Percentiles rank a stretch among this genome's conserved stretches.
Conservation (phyloP, 306 rosid species). For the Ochetophila trinervis region DNA sequence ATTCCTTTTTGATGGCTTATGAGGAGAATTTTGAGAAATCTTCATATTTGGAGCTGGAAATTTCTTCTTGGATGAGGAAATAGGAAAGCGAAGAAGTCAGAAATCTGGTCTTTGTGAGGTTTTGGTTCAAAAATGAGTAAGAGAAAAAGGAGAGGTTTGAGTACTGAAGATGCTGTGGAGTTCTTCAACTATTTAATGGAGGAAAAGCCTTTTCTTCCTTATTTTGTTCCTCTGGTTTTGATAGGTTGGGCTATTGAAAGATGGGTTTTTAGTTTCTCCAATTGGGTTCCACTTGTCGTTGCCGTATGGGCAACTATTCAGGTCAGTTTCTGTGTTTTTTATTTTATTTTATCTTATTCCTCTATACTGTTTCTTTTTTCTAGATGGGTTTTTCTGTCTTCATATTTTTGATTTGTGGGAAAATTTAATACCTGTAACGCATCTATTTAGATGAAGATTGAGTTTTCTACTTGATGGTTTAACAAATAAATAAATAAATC, state of each 20-base stretch:
- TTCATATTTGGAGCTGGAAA: no score
- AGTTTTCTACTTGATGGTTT: no score
- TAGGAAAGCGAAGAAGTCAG: slow-evolving; percentile 4
- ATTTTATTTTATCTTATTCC: background rate
- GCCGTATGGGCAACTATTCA: slow-evolving; percentile 86
- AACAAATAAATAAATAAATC: no score
- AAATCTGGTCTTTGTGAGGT: slow-evolving; percentile 11
- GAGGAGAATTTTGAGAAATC: background rate
- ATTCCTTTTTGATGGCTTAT: no score
- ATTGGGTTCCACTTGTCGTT: slow-evolving; percentile 72
- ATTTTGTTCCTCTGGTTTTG: slow-evolving; percentile 60
- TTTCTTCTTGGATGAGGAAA: background rate
- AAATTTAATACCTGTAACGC: background rate
- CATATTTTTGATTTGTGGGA: background rate
- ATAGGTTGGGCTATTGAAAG: slow-evolving; percentile 75
- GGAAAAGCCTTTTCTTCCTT: slow-evolving; percentile 57
- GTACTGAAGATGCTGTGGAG: slow-evolving; percentile 47
- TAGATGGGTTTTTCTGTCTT: slow-evolving; percentile 2
- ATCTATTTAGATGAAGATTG: no score
- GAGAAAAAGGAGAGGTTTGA: slow-evolving; percentile 30
- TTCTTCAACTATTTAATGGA: slow-evolving; percentile 41
- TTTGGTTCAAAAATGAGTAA: slow-evolving; percentile 50
- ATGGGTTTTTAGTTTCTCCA: slow-evolving; percentile 81
- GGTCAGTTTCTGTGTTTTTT: slow-evolving; percentile 37
- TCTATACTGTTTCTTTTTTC: background rate